These are phyloP conservation scores for Canavalia gladiata DNA, from an alignment of 306 rosid genomes.

Conservation along the genomic window DNA sequence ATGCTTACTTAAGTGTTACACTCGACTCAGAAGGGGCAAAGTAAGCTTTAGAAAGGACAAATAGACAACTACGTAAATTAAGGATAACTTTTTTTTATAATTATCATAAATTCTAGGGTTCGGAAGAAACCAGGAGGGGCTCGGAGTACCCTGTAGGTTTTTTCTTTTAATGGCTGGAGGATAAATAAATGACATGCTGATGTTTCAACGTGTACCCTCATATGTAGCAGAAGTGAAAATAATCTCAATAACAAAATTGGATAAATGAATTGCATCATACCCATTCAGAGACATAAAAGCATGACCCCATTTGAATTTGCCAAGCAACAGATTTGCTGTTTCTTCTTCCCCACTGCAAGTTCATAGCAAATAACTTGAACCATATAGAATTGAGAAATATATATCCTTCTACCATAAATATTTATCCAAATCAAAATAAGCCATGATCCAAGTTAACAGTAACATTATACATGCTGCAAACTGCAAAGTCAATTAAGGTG, in stretches of 20 bases:
- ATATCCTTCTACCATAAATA: neutral
- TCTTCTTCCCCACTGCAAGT: constrained; percentile 90
- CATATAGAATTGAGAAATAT: constrained; percentile 8
- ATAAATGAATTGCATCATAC: constrained; percentile 52
- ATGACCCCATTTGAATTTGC: constrained; percentile 99
- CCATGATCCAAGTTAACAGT: constrained; percentile 20
- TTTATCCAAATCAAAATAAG: constrained; percentile 31
- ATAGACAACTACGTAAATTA: constrained; percentile 12
- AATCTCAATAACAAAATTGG: neutral
- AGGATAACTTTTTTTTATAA: neutral
- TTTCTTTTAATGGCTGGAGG: constrained; percentile 3
- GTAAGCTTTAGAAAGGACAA: constrained; percentile 29
- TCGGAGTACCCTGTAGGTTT: constrained; percentile 18
- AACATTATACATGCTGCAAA: constrained; percentile 21
- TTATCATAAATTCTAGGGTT: neutral
- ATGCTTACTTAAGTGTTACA: neutral
- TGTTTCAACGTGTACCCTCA: constrained; percentile 22
- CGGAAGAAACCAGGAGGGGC: constrained; percentile 31
- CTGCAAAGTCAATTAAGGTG: constrained; percentile 31
- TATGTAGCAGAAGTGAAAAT: constrained; percentile 20
- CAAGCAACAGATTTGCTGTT: constrained; percentile 85
- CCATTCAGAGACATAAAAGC: constrained; percentile 85
- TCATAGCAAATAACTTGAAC: constrained; percentile 39
- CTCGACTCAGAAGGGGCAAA: constrained; percentile 10
- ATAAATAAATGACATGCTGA: constrained; percentile 21